Percentiles rank a stretch among this genome's conserved stretches.
phyloP scores from a whole-genome alignment of 805 yeast species.

The Cephaloascus albidus region DNA sequence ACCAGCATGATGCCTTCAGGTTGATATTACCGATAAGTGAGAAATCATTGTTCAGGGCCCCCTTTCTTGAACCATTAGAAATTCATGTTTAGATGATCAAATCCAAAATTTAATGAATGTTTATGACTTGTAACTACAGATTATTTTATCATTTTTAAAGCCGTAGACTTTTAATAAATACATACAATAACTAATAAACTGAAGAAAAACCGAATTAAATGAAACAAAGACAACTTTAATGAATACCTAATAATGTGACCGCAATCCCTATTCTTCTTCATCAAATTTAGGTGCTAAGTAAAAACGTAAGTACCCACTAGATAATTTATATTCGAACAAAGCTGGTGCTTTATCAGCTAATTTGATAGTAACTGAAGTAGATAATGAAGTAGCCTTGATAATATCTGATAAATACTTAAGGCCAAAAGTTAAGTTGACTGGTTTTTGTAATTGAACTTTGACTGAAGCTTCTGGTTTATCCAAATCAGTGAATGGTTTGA shows the following conservation, averaged over 20 bases:
- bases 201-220: no score
- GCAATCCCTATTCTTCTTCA: slow-evolving; percentile 63
- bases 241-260: neutral
- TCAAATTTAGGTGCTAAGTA: slow-evolving; percentile 97
- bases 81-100: no score
- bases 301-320: slow-evolving; percentile 89
- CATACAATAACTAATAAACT: slow-evolving; percentile 1
- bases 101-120: no score
- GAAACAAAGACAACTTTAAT: slow-evolving; percentile 1
- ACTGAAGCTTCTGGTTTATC: slow-evolving; percentile 73
- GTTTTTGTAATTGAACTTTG: slow-evolving; percentile 69
- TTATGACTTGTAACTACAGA: no score
- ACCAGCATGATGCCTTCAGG: slow-evolving; percentile 89
- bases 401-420: slow-evolving; percentile 85
- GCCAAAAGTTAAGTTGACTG: slow-evolving; percentile 86
- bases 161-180: neutral
- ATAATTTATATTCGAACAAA: slow-evolving; percentile 81
- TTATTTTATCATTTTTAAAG: no score
- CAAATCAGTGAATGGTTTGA: slow-evolving; percentile 77
- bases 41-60: slow-evolving; percentile 35
- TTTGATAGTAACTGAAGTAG: slow-evolving; percentile 71
- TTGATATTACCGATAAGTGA: slow-evolving; percentile 73
- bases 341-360: slow-evolving; percentile 91
- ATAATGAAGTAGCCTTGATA: slow-evolving; percentile 79
- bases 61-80: slow-evolving; percentile 31